Evolutionary conservation across 2,329 filamentous ascomycete species (phyloP).

Genomic region (Diplodia sapinea): DNA sequence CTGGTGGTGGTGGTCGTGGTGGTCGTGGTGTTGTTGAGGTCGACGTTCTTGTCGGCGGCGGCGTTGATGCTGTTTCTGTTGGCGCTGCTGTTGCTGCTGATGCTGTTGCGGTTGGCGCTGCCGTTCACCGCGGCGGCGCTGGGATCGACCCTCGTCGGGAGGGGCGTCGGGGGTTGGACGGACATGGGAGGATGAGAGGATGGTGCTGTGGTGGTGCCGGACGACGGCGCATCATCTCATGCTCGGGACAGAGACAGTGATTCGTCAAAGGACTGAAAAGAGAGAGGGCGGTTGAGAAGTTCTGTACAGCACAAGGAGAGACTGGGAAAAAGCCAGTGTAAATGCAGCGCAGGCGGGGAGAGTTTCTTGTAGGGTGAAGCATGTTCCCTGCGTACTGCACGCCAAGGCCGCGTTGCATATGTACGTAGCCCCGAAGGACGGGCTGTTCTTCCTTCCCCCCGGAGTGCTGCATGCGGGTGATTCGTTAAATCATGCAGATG

Average conservation of each 20-base stretch:
- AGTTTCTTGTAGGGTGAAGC: not conserved
- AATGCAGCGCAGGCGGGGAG: not conserved
- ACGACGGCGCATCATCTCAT: slow-evolving; percentile 18
- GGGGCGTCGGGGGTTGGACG: slow-evolving; percentile 7
- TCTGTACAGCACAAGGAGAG: not conserved
- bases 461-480: not conserved
- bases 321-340: not conserved
- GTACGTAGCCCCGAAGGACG: not conserved
- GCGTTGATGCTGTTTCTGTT: not conserved
- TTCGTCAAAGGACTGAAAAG: not conserved
- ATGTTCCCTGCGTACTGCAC: not conserved
- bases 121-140: slow-evolving; percentile 9
- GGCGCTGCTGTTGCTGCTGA: not conserved
- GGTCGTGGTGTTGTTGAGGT: not conserved
- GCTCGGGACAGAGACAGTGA: not conserved
- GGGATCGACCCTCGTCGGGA: slow-evolving; percentile 2
- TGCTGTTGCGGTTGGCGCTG: not conserved
- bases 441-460: not conserved
- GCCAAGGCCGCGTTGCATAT: not conserved
- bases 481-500: not conserved
- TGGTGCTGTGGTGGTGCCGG: not conserved
- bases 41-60: not conserved
- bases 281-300: not conserved
- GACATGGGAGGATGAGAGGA: not conserved
- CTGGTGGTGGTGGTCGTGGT: not conserved